Evolutionary conservation across 345 rosid species (phyloP).

Genomic region (Rhizophora apiculata): DNA sequence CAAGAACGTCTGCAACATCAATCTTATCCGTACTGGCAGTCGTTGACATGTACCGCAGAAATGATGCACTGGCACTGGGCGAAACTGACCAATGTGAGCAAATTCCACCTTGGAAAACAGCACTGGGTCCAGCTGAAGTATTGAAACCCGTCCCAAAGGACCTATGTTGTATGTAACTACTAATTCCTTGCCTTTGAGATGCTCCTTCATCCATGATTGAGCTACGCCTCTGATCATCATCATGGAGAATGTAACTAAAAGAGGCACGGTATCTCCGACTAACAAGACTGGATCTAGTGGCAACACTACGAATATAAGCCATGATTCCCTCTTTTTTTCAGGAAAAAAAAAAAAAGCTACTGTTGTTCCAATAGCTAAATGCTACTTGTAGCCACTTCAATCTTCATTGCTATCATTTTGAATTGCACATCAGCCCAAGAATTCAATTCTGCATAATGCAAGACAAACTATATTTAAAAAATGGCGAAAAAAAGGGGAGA

Average conservation of each 20-base stretch:
- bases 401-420: too few species aligned
- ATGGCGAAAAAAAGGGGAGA: too few species aligned
- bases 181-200: constrained; percentile 27
- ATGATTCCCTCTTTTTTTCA: constrained; percentile 14
- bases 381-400: too few species aligned
- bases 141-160: constrained; percentile 23
- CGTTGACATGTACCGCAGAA: constrained; percentile 58
- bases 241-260: constrained; percentile 36
- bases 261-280: constrained; percentile 37
- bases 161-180: constrained; percentile 36
- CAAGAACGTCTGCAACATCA: constrained; percentile 24
- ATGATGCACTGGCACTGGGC: constrained; percentile 35
- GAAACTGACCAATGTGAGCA: constrained; percentile 27
- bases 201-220: constrained; percentile 18
- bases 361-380: too few species aligned
- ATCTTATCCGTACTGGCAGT: constrained; percentile 41
- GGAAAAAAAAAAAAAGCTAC: too few species aligned
- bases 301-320: constrained; percentile 56
- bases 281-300: constrained; percentile 42
- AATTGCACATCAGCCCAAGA: too few species aligned
- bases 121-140: constrained; percentile 20
- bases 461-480: too few species aligned
- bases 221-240: constrained; percentile 33
- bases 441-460: too few species aligned
- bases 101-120: constrained; percentile 27